Base-by-base conservation (phyloP, 306 rosid species). In the Pachyrhizus erosus region DNA sequence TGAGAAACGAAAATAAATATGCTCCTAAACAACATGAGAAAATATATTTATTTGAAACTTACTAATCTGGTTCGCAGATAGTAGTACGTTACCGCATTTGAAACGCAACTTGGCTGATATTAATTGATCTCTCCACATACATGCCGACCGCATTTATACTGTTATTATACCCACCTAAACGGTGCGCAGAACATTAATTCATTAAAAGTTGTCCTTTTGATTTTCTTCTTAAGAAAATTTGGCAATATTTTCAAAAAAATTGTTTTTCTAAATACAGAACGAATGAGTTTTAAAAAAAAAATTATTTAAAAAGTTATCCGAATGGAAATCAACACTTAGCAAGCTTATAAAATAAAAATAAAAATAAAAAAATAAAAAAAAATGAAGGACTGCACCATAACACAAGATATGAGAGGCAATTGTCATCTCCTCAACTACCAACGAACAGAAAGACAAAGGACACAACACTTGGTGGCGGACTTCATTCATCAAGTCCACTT, bases 381-480 rank as follows among this genome's bases (percentile, higher is more conserved):
- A 1, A 9, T 2, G 10, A 52, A 54, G 18, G 5, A 21, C 33
- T 10, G 14, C 37, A 24, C 9, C 9, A 18, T 61, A 27, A 61
- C 20, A 27, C 4, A 61, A 61, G 68, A 5, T 3, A 62, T 33
- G 26, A 7, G 71, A 65, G 46, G 52, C 3, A 23, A 45, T 12
- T 45, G 20, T 23, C 21, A 74, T 24, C 80, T 61, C 52, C 73
- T 64, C 80, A 81, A 81, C 80, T 26, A 48, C 80, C 80, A 24
- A 26, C 84, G 52, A 24, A 70, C 64, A 4, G 83, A 80, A 45
- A 45, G 60, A 80, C 17, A 11, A 29, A 45, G 42, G 73, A 45
- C 10, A 6, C 78, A n/a, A 18, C 61, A 40, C 18, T 74, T 62
- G 70, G 68, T 49, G 14, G 58, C 4, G 80, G 45, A 64, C 68